phyloP scores from a whole-genome alignment of 441 rosid species.

The Euphorbia celastroides region DNA sequence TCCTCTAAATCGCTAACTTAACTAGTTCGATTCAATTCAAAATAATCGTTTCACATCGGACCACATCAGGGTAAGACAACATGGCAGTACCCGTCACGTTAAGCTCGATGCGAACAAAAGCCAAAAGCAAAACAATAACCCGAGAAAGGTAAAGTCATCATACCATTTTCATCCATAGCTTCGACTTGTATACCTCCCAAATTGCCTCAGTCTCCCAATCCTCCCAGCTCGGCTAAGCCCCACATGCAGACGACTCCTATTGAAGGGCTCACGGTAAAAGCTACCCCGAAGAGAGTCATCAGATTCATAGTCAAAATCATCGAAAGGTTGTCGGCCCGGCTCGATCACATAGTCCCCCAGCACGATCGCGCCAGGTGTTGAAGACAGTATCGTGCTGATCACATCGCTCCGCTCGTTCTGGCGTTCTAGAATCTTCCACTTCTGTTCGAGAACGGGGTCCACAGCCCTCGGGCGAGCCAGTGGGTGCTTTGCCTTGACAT shows the following conservation, averaged over 20 bases:
- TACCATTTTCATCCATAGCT: neutral
- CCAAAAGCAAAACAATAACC: constrained; percentile 9
- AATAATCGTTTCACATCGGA: constrained; percentile 1
- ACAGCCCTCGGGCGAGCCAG: constrained; percentile 69
- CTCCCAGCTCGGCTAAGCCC: constrained; percentile 41
- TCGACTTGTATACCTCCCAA: constrained; percentile 23
- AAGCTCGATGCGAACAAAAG: constrained; percentile 9
- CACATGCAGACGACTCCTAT: constrained; percentile 29
- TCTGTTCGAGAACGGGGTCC: constrained; percentile 66
- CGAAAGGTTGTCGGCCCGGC: constrained; percentile 39
- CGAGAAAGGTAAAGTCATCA: constrained; percentile 3
- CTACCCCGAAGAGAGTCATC: constrained; percentile 51
- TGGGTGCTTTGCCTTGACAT: constrained; percentile 75
- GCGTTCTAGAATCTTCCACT: constrained; percentile 72
- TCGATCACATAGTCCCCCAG: constrained; percentile 88
- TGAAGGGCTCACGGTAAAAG: constrained; percentile 31
- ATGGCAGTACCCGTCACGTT: constrained; percentile 17
- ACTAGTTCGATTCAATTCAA: constrained; percentile 15
- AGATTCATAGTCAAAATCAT: constrained; percentile 50
- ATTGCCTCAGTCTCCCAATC: constrained; percentile 31
- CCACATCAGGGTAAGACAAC: constrained; percentile 23
- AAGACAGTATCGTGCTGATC: constrained; percentile 71
- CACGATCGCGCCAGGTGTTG: constrained; percentile 79
- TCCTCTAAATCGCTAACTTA: constrained; percentile 12
- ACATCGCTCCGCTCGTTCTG: constrained; percentile 71